Evolutionary conservation across 371 early-diverging fungal genomes (phyloP).

Genomic region (Cokeromyces recurvatus): DNA sequence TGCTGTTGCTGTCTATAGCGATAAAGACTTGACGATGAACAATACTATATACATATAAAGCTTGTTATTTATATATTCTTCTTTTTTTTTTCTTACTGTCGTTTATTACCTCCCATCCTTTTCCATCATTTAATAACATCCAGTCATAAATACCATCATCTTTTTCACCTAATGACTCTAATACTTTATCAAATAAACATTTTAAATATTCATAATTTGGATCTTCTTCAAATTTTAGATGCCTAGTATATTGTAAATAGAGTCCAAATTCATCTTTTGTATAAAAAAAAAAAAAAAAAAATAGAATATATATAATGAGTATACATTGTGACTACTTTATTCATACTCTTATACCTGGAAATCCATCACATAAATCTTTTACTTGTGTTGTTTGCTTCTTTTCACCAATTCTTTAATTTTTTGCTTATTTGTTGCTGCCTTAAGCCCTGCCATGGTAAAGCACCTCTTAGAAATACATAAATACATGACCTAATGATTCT

Average conservation of each 20-base stretch:
- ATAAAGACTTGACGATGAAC: constrained; percentile 19
- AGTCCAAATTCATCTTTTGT: constrained; percentile 72
- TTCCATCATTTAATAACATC: constrained; percentile 61
- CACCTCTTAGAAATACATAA: constrained; percentile 97
- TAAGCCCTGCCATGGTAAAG: constrained; percentile 98
- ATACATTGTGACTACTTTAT: neutral
- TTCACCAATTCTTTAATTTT: constrained; percentile 96
- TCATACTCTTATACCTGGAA: constrained; percentile 45
- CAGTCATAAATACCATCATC: constrained; percentile 94
- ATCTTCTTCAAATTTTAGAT: constrained; percentile 87
- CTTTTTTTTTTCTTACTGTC: neutral
- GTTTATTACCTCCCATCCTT: constrained; percentile 49
- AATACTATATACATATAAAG: constrained; percentile 5
- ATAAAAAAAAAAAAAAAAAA: neutral
- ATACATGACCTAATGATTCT: constrained; percentile 96
- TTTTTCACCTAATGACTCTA: constrained; percentile 60
- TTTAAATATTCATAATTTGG: constrained; percentile 89
- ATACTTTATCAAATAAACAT: constrained; percentile 76
- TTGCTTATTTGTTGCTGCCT: constrained; percentile 96
- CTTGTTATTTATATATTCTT: too few species aligned
- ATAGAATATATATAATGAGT: neutral
- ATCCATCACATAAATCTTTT: constrained; percentile 85
- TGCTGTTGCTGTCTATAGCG: constrained; percentile 3
- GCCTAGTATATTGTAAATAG: constrained; percentile 68
- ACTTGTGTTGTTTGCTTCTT: constrained; percentile 87